Base-by-base conservation (phyloP, 805 yeast genomes). In the Metschnikowia baotianmanensis region DNA sequence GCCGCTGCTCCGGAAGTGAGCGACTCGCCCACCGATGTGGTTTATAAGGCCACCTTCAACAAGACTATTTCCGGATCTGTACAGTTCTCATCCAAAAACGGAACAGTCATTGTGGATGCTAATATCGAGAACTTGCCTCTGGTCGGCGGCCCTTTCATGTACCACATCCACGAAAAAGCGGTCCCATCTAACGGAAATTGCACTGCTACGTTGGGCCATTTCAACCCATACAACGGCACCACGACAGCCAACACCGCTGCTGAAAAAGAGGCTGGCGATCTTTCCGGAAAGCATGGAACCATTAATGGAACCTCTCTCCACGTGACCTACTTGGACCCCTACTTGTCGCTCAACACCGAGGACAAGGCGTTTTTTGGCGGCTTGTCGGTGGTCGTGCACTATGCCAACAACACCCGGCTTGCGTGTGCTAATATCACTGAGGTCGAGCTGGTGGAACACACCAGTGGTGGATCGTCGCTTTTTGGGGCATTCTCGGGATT, bases 381-480 rank as follows among this genome's bases (percentile, higher is more conserved):
- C 29, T 58, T 63, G 40, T 64, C 71, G 9, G 62, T 69, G 15
- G 70, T 65, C 29, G 51, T 68, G 38, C 72, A 67, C 51, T 61
- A 49, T 31, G 42, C 43, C 38, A 57, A 67, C 50, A 52, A 55
- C 43, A 43, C 63, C 29, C 60, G 69, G 51, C 42, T 64, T 22
- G 62, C 68, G 2, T 69, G 74, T 55, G 69, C 72, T 21, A 68
- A 69, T 50, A 58, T 69, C 40, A 58, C 63, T 20, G 21, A 35
- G 36, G 51, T 34, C 19, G 23, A 11, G 30, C 2, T 12, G 19
- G 38, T 43, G 16, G 23, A 32, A 6, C 19, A 23, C 18, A 13
- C 40, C 5, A 29, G 22, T 11, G 41, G 41, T 23, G 48, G n/a
- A n/a, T n/a, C n/a, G n/a, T n/a, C n/a, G n/a, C n/a, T n/a, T n/a